Evolutionary conservation across 179 eudicot genomes (phyloP), one percentile per base, ranked within the genome.

Genomic region (Pouteria campechiana): DNA sequence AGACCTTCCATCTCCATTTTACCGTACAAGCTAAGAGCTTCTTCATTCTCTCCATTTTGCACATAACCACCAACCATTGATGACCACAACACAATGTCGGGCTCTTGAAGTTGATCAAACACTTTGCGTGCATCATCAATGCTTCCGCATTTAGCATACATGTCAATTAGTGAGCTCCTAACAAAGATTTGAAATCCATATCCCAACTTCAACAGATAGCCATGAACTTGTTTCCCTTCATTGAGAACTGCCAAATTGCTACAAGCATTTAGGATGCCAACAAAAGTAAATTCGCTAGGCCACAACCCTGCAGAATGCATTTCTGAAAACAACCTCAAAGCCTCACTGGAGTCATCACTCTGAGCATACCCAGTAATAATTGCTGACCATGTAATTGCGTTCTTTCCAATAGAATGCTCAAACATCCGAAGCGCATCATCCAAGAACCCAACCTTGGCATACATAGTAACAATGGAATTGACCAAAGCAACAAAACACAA

Each of bases 391-490:
- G 74, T 56, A 35, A 88, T 63, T 1, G 74, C 40, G 10, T 76
- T 72, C 11, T 68, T 69, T 36, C 45, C 30, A 6, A 23, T 40
- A 3, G 68, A 43, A 44, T 47, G 42, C 33, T 58, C 44, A 54
- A 77, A 88, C 30, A 69, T 36, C 29, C 18, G 46, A 5, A 63
- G 25, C 7, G 92, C 92, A 32, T 78, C 64, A 28, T 19, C 32
- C 16, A 69, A 18, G 15, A 75, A 69, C 32, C 77, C 78, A 31
- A 71, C 70, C 63, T 85, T 88, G 39, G 78, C 72, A 52, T 88
- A 88, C 87, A 83, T 77, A 17, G 92, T 84, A 29, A 88, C 67
- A 54, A 88, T 70, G 4, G 81, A 80, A 65, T 80, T 80, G 17
- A 67, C 74, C 11, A 80, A 72, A 18, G 81, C 71, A 6, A 21